A percentile compares a stretch with the other conserved stretches of the same genome.
phyloP scores from a whole-genome alignment of 805 yeast species.

The Nakazawaea siamensis region DNA sequence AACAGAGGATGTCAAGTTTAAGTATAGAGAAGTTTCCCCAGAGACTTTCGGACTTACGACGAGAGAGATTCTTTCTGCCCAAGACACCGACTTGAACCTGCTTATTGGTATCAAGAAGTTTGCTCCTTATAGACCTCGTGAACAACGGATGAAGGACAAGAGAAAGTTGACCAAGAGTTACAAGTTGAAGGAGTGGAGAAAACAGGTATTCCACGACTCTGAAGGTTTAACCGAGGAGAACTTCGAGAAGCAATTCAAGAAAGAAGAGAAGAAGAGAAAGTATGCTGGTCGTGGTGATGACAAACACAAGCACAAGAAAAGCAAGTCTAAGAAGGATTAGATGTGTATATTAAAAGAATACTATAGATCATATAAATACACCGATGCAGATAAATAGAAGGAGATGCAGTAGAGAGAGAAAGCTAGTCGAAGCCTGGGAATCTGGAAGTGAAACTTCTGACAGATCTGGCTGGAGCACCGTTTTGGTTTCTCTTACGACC shows the following conservation, averaged over 20 bases:
- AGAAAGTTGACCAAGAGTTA: conserved; percentile 78
- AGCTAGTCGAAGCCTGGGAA: conserved; percentile 8
- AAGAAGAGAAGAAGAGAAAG: conserved; percentile 19
- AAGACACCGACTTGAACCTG: conserved; percentile 76
- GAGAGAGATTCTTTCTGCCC: conserved; percentile 84
- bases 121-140: conserved; percentile 84
- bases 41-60: conserved; percentile 83
- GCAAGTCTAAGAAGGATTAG: conserved; percentile 7
- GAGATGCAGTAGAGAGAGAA: background rate
- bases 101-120: conserved; percentile 85
- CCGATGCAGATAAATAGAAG: background rate
- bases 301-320: conserved; percentile 14
- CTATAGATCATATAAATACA: background rate
- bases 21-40: conserved; percentile 91
- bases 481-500: conserved; percentile 5
- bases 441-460: conserved; percentile 9
- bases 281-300: conserved; percentile 19
- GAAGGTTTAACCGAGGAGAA: conserved; percentile 33
- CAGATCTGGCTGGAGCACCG: conserved; percentile 3
- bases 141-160: conserved; percentile 65
- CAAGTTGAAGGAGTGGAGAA: conserved; percentile 84
- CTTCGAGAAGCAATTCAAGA: conserved; percentile 20
- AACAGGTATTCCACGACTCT: conserved; percentile 62
- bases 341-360: background rate
- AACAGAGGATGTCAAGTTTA: conserved; percentile 49